phyloP scores from a whole-genome alignment of 108 stramenopile genomes.

The Nitzschia putrida region DNA sequence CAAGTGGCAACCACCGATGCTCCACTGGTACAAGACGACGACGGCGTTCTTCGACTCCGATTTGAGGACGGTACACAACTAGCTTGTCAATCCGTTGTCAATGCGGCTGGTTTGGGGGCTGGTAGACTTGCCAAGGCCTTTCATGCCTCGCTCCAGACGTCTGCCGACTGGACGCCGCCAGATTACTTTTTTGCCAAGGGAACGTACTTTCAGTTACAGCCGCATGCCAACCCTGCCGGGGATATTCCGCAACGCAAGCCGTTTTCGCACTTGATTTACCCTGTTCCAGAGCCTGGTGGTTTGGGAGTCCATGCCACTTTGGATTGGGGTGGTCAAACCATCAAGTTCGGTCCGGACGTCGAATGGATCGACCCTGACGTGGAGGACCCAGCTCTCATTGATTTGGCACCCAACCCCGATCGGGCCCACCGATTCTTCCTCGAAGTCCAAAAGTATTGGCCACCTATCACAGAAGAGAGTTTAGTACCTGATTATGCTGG shows the following conservation, averaged over 20 bases:
- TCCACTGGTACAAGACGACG: background rate
- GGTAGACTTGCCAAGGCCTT: constrained; percentile 50
- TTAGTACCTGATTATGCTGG: constrained; percentile 81
- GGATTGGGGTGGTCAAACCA: constrained; percentile 56
- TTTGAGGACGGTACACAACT: constrained; percentile 45
- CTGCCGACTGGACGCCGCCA: constrained; percentile 45
- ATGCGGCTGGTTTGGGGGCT: constrained; percentile 71
- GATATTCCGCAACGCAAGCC: constrained; percentile 29
- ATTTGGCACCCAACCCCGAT: constrained; percentile 53
- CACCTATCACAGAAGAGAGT: constrained; percentile 50
- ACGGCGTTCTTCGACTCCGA: background rate
- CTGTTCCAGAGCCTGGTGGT: constrained; percentile 80
- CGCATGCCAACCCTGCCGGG: constrained; percentile 12
- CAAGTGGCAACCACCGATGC: constrained; percentile 21
- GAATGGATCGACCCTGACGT: constrained; percentile 64
- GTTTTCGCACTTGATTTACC: constrained; percentile 80
- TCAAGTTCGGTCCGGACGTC: constrained; percentile 85
- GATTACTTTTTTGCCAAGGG: constrained; percentile 81
- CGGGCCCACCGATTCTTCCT: constrained; percentile 60
- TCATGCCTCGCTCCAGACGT: constrained; percentile 18
- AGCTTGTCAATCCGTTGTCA: constrained; percentile 61
- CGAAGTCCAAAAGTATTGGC: constrained; percentile 80
- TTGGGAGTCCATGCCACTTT: constrained; percentile 87
- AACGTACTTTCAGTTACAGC: constrained; percentile 75
- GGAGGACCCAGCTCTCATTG: constrained; percentile 50